A percentile compares a stretch with the other conserved stretches of the same genome.
Evolutionary conservation across 2,329 filamentous ascomycete genomes (phyloP).

Genomic region (Myriosclerotinia scirpicola): DNA sequence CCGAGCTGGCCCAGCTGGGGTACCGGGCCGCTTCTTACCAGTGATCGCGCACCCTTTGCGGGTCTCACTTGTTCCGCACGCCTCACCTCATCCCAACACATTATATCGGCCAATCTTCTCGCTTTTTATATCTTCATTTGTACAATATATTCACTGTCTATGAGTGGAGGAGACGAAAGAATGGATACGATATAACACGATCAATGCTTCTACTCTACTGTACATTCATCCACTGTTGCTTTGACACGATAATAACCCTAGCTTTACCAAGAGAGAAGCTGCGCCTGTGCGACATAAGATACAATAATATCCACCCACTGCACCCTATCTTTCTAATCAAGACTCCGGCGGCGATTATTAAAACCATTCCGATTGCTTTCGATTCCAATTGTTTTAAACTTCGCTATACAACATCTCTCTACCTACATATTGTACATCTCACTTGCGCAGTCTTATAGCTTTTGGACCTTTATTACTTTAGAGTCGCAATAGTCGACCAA

Average conservation of each 20-base stretch:
- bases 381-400: not conserved
- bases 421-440: not conserved
- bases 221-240: not conserved
- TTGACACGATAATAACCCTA: constrained; percentile 1
- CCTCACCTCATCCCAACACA: not conserved
- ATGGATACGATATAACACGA: not conserved
- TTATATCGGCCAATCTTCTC: not conserved
- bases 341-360: not conserved
- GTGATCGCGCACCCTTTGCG: not conserved
- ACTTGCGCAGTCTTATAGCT: not conserved
- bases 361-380: not conserved
- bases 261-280: constrained; percentile 3
- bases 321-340: not conserved
- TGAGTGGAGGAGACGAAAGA: not conserved
- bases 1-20: not conserved
- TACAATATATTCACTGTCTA: not conserved
- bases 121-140: constrained; percentile 11
- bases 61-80: not conserved
- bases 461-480: not conserved
- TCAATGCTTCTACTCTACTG: not conserved
- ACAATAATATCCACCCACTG: not conserved
- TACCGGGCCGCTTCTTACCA: not conserved
- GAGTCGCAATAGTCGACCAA: constrained; percentile 22
- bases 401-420: not conserved
- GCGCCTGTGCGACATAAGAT: constrained; percentile 14